Evolutionary conservation across 805 yeast species (phyloP).

Genomic region (Grigorovia transvaalensis): DNA sequence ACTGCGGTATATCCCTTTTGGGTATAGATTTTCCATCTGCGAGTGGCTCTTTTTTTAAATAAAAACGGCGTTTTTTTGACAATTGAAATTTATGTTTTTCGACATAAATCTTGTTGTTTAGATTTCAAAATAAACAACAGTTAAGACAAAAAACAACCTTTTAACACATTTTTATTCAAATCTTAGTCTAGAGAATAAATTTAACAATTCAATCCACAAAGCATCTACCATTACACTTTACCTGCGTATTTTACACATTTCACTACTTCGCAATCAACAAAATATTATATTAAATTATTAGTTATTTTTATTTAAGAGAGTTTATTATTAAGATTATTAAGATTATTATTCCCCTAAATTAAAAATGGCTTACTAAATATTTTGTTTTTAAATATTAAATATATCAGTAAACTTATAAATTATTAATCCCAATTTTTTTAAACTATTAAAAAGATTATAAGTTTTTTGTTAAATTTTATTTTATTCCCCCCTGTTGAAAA

Average conservation of each 20-base stretch:
- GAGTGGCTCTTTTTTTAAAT: not conserved
- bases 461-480: constrained; percentile 1
- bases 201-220: not conserved
- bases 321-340: constrained; percentile 1
- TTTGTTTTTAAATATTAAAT: constrained; percentile 6
- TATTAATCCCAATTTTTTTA: not conserved
- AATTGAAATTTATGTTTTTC: no score
- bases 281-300: constrained; percentile 6
- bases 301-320: constrained; percentile 4
- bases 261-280: constrained; percentile 14
- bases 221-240: constrained; percentile 1
- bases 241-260: constrained; percentile 1
- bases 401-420: constrained; percentile 1
- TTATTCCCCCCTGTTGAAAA: constrained; percentile 1
- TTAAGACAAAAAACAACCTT: not conserved
- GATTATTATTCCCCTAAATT: constrained; percentile 1
- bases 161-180: not conserved
- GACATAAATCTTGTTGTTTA: no score
- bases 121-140: not conserved
- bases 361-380: constrained; percentile 21
- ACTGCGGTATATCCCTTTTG: not conserved
- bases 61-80: no score
- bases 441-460: not conserved
- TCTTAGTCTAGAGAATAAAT: not conserved
- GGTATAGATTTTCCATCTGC: not conserved